These are phyloP conservation scores for Ganoderma meredithae DNA, from an alignment of 1,284 basidiomycete genomes.

Conservation along the genomic window DNA sequence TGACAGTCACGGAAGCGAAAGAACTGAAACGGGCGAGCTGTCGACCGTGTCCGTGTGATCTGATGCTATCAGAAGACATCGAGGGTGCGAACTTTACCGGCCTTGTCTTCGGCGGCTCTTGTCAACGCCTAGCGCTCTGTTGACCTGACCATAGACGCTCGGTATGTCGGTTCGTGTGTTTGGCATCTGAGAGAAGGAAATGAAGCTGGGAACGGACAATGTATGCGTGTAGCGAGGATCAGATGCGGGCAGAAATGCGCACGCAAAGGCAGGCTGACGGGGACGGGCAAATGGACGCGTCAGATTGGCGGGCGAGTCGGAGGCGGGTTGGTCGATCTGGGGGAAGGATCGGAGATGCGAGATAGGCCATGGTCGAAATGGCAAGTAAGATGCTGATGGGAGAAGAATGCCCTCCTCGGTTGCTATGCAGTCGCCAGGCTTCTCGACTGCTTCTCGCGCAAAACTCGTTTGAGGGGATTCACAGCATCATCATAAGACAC, in stretches of 20 bases:
- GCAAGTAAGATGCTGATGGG: constrained; percentile 15
- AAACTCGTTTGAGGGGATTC: constrained; percentile 25
- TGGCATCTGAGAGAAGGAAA: no score
- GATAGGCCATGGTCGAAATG: constrained; percentile 1
- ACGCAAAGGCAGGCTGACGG: background rate
- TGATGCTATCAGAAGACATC: constrained; percentile 31
- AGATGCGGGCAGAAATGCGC: background rate
- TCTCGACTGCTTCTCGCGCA: constrained; percentile 7
- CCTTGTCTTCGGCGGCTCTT: background rate
- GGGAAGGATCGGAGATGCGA: constrained; percentile 20
- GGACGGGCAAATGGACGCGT: background rate
- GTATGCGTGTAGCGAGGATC: background rate
- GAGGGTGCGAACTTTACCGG: constrained; percentile 30
- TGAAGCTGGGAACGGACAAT: background rate
- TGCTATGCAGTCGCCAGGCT: constrained; percentile 29
- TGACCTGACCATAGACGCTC: background rate
- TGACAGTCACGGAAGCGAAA: background rate
- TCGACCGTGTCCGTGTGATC: constrained; percentile 22
- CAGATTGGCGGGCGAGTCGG: background rate
- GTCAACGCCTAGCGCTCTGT: background rate
- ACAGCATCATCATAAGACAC: constrained; percentile 23
- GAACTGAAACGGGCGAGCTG: constrained; percentile 8
- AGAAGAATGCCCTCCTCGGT: constrained; percentile 23
- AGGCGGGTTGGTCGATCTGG: constrained; percentile 19
- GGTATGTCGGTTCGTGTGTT: background rate